Conservation (phyloP, 1,284 basidiomycete genomes). For the Termitomyces sp. region DNA sequence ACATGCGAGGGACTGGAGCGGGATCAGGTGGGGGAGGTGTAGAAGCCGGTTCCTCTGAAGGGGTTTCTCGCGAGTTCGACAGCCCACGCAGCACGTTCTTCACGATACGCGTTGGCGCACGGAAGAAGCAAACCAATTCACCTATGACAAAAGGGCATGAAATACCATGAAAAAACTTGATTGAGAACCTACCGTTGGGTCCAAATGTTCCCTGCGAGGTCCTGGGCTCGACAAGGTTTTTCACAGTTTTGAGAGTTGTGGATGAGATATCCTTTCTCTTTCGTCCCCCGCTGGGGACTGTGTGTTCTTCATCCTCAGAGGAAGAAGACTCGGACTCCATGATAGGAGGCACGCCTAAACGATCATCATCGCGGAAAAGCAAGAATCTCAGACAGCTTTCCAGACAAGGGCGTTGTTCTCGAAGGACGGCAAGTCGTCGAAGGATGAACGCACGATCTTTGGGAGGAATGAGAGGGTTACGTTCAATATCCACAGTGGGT, state of each 20-base stretch:
- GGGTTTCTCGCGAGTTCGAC: slow-evolving; percentile 36
- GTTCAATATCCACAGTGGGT: slow-evolving; percentile 79
- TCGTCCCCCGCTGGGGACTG: slow-evolving; percentile 20
- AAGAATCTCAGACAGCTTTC: slow-evolving; percentile 80
- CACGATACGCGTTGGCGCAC: slow-evolving; percentile 68
- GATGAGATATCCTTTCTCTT: slow-evolving; percentile 46
- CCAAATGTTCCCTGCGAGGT: slow-evolving; percentile 83
- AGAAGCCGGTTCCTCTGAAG: slow-evolving; percentile 19
- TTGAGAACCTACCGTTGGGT: slow-evolving; percentile 60
- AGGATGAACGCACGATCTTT: slow-evolving; percentile 75
- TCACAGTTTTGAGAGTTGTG: slow-evolving; percentile 53
- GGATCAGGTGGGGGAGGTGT: slow-evolving; percentile 20
- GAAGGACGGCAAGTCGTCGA: slow-evolving; percentile 66
- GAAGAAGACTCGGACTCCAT: slow-evolving; percentile 53
- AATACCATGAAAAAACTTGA: not conserved
- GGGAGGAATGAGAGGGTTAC: slow-evolving; percentile 74
- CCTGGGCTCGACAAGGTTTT: slow-evolving; percentile 75
- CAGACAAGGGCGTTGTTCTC: slow-evolving; percentile 72
- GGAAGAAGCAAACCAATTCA: slow-evolving; percentile 82
- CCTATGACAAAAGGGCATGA: slow-evolving; percentile 38
- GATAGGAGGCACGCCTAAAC: slow-evolving; percentile 31
- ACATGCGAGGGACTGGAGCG: slow-evolving; percentile 27
- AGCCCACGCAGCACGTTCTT: slow-evolving; percentile 49
- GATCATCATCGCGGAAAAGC: slow-evolving; percentile 60
- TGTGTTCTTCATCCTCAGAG: slow-evolving; percentile 31